Evolutionary conservation across 192 early-diverging fungal genomes (phyloP).

Genomic region (Backusella australiensis): DNA sequence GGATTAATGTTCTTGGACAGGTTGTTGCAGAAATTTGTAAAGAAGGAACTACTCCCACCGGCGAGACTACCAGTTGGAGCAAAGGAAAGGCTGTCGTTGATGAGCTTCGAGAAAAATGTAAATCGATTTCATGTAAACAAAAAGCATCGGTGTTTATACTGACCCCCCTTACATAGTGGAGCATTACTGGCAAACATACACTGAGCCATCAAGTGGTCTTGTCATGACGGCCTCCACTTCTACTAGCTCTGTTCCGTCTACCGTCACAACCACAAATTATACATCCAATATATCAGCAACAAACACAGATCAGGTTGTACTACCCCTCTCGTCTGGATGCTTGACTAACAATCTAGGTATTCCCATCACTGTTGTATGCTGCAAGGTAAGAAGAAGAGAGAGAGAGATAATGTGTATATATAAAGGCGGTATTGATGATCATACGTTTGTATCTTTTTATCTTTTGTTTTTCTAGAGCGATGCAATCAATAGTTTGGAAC

Average conservation of each 20-base stretch:
- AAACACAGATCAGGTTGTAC: conserved; percentile 50
- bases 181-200: conserved; percentile 68
- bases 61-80: conserved; percentile 47
- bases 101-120: conserved; percentile 66
- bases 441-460: background rate
- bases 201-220: conserved; percentile 42
- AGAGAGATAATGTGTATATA: background rate
- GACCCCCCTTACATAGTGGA: conserved; percentile 47
- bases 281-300: conserved; percentile 18
- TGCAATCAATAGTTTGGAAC: conserved; percentile 68
- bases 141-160: background rate
- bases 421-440: background rate
- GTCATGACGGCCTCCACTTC: conserved; percentile 25
- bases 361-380: conserved; percentile 86
- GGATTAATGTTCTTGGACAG: conserved; percentile 67
- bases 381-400: conserved; percentile 59
- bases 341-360: conserved; percentile 84
- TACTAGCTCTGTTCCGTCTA: conserved; percentile 31
- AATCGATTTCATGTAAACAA: background rate
- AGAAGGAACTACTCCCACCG: conserved; percentile 40
- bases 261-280: conserved; percentile 16
- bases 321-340: conserved; percentile 78
- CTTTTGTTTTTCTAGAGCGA: conserved; percentile 48
- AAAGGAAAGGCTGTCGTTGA: conserved; percentile 65
- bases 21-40: conserved; percentile 54